A percentile compares a stretch with the other conserved stretches of the same genome.
Conservation (phyloP, 225 moss, liverwort and hornwort species). For the Pleurozium schreberi region DNA sequence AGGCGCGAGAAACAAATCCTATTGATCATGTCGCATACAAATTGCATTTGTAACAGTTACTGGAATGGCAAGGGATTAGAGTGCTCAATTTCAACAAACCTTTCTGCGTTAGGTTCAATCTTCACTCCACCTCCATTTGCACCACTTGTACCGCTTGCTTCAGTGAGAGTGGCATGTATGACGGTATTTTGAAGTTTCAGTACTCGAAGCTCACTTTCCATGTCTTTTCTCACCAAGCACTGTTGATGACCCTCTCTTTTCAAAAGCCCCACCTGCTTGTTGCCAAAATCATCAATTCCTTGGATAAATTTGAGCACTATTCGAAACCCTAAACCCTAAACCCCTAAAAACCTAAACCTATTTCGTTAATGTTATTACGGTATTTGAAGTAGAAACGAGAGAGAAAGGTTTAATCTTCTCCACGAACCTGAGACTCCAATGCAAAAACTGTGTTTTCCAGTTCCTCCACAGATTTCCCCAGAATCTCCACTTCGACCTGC, state of each 20-base stretch:
- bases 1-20: not conserved
- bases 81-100: constrained; percentile 7
- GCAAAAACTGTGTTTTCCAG: constrained; percentile 73
- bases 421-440: constrained; percentile 41
- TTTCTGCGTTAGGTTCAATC: constrained; percentile 29
- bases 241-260: constrained; percentile 43
- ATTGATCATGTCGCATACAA: not conserved
- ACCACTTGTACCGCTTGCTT: not conserved
- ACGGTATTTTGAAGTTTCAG: constrained; percentile 23
- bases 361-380: not conserved
- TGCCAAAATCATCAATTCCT: not conserved
- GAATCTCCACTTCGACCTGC: constrained; percentile 42
- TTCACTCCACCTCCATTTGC: not conserved
- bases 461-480: constrained; percentile 63
- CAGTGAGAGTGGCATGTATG: constrained; percentile 18
- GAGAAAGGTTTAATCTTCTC: not conserved
- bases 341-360: not conserved
- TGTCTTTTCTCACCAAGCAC: constrained; percentile 23
- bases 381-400: not conserved
- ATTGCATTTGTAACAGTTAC: not conserved
- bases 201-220: constrained; percentile 43
- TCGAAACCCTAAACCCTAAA: not conserved
- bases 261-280: constrained; percentile 15
- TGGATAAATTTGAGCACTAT: not conserved
- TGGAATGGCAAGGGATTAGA: not conserved